phyloP scores from a whole-genome alignment of 495 filamentous ascomycete genomes.

The Cercophora samala region DNA sequence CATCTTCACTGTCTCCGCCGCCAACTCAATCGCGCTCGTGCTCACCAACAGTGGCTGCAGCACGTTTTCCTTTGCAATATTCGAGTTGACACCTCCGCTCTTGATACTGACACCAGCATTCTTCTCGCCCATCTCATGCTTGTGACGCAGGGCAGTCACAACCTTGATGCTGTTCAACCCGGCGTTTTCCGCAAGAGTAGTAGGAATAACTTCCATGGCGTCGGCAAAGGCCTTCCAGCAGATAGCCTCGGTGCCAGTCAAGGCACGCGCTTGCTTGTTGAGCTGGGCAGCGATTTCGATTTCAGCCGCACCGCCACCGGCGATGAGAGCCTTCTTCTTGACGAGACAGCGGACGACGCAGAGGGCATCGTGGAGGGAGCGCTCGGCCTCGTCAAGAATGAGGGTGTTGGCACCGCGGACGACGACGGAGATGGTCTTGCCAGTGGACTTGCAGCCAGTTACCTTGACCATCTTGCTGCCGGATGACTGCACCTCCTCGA shows the following conservation, averaged over 20 bases:
- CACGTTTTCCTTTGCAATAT: slow-evolving; percentile 96
- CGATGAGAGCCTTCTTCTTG: slow-evolving; percentile 97
- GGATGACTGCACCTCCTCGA: slow-evolving; percentile 84
- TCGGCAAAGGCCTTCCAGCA: slow-evolving; percentile 99
- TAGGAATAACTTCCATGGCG: slow-evolving; percentile 95
- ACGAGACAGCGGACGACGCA: slow-evolving; percentile 97
- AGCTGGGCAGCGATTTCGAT: slow-evolving; percentile 87
- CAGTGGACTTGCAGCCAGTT: slow-evolving; percentile 76
- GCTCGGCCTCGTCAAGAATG: slow-evolving; percentile 95
- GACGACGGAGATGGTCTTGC: slow-evolving; percentile 89
- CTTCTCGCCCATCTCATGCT: slow-evolving; percentile 90
- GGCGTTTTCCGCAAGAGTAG: slow-evolving; percentile 94
- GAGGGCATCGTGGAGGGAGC: slow-evolving; percentile 91
- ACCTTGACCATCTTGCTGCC: slow-evolving; percentile 92
- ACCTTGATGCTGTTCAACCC: slow-evolving; percentile 97
- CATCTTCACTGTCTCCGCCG: slow-evolving; percentile 98
- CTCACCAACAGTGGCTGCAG: slow-evolving; percentile 93
- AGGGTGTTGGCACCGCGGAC: slow-evolving; percentile 90
- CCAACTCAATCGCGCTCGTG: slow-evolving; percentile 95
- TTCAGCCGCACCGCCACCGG: slow-evolving; percentile 93
- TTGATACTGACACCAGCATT: slow-evolving; percentile 97
- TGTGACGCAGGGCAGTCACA: slow-evolving; percentile 91
- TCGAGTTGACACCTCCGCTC: slow-evolving; percentile 89
- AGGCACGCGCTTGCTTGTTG: slow-evolving; percentile 71
- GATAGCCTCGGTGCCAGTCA: slow-evolving; percentile 89